Evolutionary conservation across 345 rosid species (phyloP), one percentile per base, ranked within the genome.

Genomic region (Erysimum cheiranthoides): DNA sequence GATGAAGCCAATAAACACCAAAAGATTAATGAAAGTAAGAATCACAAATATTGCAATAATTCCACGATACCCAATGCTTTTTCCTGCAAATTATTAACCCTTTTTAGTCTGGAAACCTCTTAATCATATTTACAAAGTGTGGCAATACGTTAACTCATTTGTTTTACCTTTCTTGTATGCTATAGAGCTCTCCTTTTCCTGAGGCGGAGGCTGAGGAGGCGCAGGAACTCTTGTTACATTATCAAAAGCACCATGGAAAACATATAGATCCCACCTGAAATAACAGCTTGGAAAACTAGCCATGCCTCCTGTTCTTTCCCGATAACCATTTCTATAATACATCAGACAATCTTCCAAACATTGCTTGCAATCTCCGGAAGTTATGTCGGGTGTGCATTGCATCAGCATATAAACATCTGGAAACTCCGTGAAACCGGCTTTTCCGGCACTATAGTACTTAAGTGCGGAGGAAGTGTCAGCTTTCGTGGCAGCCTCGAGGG

Each of bases 381-480:
- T 73, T 17, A 85, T 5, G 58, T 87, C 91, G 4, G 89, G 84
- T n/a, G 79, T 76, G 62, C 91, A 85, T 51, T 82, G 85, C 78
- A 71, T 70, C 10, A 85, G n/a, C 1, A 78, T 75, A 56, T 79
- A 81, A 11, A 79, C 74, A 1, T 31, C 80, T 1, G 46, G 27
- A 13, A 2, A 51, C n/a, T 18, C 16, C 0, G 61, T 42, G 4
- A 72, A 6, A 3, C 31, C 57, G 0, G 77, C 65, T 30, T 73
- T 61, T 2, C 53, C 82, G 5, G 75, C 71, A 5, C 78, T 81
- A 47, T 47, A 84, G 46, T 67, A 51, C 64, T 84, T 82, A 2
- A 60, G 80, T 0, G 49, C 79, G 66, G 78, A 67, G 40, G 42
- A 47, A 13, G 30, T 30, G 3, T n/a, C 25, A 16, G 54, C 14